Base-by-base conservation (phyloP, 202 grass and related monocot genomes). In the Musa balbisiana region DNA sequence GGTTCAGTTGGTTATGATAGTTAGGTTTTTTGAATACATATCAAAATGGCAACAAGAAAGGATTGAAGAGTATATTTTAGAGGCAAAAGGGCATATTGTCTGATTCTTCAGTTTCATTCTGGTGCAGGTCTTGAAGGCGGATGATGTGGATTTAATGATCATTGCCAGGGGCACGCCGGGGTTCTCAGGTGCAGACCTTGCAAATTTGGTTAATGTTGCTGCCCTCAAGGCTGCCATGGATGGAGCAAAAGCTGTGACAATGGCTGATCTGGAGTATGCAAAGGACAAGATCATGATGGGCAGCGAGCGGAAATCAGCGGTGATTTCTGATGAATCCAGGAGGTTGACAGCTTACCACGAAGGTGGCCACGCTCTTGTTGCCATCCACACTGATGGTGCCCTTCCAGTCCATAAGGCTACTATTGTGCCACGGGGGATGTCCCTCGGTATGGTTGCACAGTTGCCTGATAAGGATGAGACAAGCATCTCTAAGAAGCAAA, bases 201-300 rank as follows among this genome's bases (percentile, higher is more conserved):
- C 94, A 43, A 97, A 97, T 74, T 56, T 97, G 76, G 90, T 97
- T n/a, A 97, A 97, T 20, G 83, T 97, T 29, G 90, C 90, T 55
- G 93, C 93, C 59, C 88, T 97, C 19, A 97, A 93, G 82, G 93
- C 93, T 2, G 94, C 94, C 55, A 97, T 91, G 94, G 94, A 97
- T 70, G 94, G 79, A 16, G 88, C 94, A n/a, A 93, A 93, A 76
- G 79, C 86, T 19, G 94, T 97, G 72, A 89, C 76, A n/a, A 93
- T 97, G 94, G 55, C 52, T 12, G 94, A 93, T 55, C 84, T 97
- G 11, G 94, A 97, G 69, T 87, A 89, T 73, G 94, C 94, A 1
- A 97, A 97, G 82, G 94, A 97, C 79, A 86, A 88, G 64, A 97
- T 93, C 79, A 93, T 91, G 90, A 97, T 97, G 94, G 94, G 94